A percentile compares a stretch with the other conserved stretches of the same genome.
Evolutionary conservation across 148 eudicot species (phyloP).

Genomic region (Cornus suecica): DNA sequence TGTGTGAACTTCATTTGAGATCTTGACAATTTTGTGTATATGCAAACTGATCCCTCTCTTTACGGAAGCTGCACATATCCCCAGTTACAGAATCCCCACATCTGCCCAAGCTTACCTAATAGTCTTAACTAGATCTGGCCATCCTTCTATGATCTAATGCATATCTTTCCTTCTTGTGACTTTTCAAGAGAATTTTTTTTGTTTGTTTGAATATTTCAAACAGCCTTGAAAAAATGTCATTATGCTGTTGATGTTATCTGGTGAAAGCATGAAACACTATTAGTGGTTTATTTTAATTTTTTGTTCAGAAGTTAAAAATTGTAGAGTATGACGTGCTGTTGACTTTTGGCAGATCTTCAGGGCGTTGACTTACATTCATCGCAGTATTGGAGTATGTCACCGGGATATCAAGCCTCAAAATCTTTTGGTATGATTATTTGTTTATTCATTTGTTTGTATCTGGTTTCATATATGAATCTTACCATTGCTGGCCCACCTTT

Average conservation of each 20-base stretch:
- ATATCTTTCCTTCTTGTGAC: not conserved
- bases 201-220: not conserved
- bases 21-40: not conserved
- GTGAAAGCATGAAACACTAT: not conserved
- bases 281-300: not conserved
- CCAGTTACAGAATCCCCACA: not conserved
- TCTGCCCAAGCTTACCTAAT: not conserved
- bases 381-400: conserved; percentile 59
- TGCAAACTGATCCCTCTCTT: not conserved
- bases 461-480: not conserved
- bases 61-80: not conserved
- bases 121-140: not conserved
- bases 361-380: conserved; percentile 64
- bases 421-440: conserved; percentile 41
- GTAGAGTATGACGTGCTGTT: not conserved
- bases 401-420: conserved; percentile 75
- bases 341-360: conserved; percentile 51
- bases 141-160: not conserved
- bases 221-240: not conserved
- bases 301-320: not conserved
- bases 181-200: conserved; percentile 5
- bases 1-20: not conserved
- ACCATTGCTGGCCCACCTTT: not conserved
- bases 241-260: not conserved
- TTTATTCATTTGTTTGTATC: not conserved